Conservation (phyloP, 78 protist genomes). For the Salpingoeca rosetta region DNA sequence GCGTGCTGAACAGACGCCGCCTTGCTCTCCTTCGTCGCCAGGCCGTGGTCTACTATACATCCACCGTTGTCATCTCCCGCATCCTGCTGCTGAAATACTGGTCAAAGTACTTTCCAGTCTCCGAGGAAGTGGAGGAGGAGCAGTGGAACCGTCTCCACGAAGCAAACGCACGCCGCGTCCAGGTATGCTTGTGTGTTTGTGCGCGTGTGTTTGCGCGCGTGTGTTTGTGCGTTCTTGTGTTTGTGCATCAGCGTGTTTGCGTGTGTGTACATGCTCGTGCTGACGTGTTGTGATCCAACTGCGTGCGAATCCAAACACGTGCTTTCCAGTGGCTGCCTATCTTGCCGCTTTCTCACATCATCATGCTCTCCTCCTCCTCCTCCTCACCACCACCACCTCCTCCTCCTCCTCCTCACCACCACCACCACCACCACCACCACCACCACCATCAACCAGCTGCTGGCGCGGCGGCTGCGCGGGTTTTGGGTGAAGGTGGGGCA, state of each 20-base stretch:
- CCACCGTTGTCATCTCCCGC: not conserved
- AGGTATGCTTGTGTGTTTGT: not conserved
- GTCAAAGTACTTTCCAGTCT: not conserved
- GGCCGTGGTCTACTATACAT: not conserved
- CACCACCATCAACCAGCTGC: constrained; percentile 6
- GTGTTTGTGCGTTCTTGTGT: not conserved
- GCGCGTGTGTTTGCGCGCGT: no score
- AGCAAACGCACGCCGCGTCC: not conserved
- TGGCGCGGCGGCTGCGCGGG: not conserved
- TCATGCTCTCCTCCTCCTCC: no score
- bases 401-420: not conserved
- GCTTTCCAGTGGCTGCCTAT: not conserved
- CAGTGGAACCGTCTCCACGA: not conserved
- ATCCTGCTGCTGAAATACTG: not conserved
- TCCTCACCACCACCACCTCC: no score
- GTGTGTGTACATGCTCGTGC: not conserved
- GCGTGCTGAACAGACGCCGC: no score
- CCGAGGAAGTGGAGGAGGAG: constrained; percentile 40
- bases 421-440: constrained; percentile 19
- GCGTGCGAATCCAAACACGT: no score
- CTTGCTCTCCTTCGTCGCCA: not conserved
- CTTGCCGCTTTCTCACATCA: not conserved
- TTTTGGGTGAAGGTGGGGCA: constrained; percentile 7
- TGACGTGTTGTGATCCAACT: not conserved
- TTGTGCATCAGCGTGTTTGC: not conserved